Evolutionary conservation across 257 asterid species (phyloP), one percentile per base, ranked within the genome.

Genomic region (Solanum gandarillasii): DNA sequence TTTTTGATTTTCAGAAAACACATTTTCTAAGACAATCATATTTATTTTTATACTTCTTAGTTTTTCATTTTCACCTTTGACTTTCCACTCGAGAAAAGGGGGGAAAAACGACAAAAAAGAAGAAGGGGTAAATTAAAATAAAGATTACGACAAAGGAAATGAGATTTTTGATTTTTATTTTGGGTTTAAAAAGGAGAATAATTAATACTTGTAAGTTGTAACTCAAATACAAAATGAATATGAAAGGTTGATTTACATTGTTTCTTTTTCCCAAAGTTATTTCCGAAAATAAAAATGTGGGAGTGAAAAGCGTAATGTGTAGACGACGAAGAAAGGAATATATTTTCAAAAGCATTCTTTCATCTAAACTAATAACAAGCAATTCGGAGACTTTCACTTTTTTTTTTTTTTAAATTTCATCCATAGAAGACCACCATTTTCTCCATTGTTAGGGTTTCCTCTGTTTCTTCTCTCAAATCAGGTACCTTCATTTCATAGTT

Each of bases 361-460:
- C 84, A 43, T 79, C 67, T 41, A 58, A 43, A 43, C 52, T 43
- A 43, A 43, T 43, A 46, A 43, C 65, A 25, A 25, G 18, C 67
- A 27, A 79, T 43, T 79, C 38, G 38, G 38, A 43, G 38, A 79
- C 84, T 79, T 81, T 9, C 68, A 3, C 16, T 46, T 79, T 25
- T 6, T 43, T 81, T 43, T 11, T 78, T 43, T 27, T 43, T 25
- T 3, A 39, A 12, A 12, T 27, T 27, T 5, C 70, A 81, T 81
- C 85, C 85, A 79, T 79, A 25, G 38, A 43, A 21, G 84, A 79
- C 39, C 29, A 29, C 11, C 29, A 43, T n/a, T 39, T 31, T 38
- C 92, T 74, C 85, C 87, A 70, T 85, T 88, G 89, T 88, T 92
- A 94, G 97, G 97, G 95, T 93, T 92, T 89, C 86, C 36, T 84